Base-by-base conservation (phyloP, 495 filamentous ascomycete genomes). In the Aspergillus steynii region DNA sequence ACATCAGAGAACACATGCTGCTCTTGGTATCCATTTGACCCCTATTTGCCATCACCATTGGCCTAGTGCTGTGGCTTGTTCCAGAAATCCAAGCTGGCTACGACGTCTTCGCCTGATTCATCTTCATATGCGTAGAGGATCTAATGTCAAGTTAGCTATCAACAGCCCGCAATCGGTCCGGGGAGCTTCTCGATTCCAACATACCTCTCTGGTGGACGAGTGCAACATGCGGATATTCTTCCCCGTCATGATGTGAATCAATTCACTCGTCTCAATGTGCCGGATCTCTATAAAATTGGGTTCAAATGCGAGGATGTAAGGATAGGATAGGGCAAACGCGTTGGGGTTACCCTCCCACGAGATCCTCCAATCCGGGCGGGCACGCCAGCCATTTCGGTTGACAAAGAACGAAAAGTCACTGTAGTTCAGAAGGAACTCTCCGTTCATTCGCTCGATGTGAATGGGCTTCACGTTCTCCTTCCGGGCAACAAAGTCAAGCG, bases 401-500 rank as follows among this genome's bases (percentile, higher is more conserved):
- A 99, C 95, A 68, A 96, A 99, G 83, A 99, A 98, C 25, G 91
- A 96, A 72, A 97, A 98, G 67, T 99, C 96, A 26, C 90, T 92
- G 75, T 99, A 99, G 73, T 97, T 97, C 56, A 99, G 85, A 48
- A 99, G 82, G 83, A 99, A 99, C 71, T 98, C 96, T 63, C 92
- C 92, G 64, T 94, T 92, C 67, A 98, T 86, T 25, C 96, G 88
- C 72, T 98, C 96, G 69, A 99, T 97, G 66, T 97, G 92, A 61
- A 99, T 95, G n/a, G 96, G 94, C 70, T 92, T 90, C 62, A 95
- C 89, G 65, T 89, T 91, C 71, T 99, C 95, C 68, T 94, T 93
- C 45, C 91, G 86, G 48, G 91, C 88, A 34, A 98, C 94, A 66
- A 99, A 96, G 72, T 99, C 96, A 56, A 99, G 85, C 29, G 93